Base-by-base conservation (phyloP, 495 filamentous ascomycete genomes). In the Neurospora sp. region DNA sequence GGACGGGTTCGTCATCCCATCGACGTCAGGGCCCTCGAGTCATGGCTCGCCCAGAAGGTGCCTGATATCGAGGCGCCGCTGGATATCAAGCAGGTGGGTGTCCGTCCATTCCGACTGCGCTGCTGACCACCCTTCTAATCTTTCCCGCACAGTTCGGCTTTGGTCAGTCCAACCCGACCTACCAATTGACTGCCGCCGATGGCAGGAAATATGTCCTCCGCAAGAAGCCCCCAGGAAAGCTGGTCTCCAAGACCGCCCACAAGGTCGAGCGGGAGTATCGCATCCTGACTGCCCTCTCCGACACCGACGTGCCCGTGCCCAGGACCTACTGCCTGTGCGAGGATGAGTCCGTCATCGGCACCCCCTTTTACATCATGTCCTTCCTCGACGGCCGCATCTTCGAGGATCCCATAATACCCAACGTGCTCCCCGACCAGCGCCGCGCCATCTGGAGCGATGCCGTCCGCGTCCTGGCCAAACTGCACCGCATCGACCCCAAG, bases 131-230 rank as follows among this genome's bases (percentile, higher is more conserved):
- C 70, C 38, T 27, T 35, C 27, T 20, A 39, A 59, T 70, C 22
- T 38, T 41, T 37, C 72, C 71, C 53, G 9, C 42, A 10, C 80
- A 98, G 91, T 99, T 98, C 78, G 92, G 94, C 75, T 99, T 95
- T 79, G 96, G 96, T 70, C 96, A 98, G 83, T 97, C 93, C 65
- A 99, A 98, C 80, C 96, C 96, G 39, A 98, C 96, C 8, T 98
- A 98, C 84, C 92, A 93, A 72, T 85, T 98, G 73, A 96, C 89
- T 10, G 87, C 88, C 73, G 82, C 87, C 72, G 84, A 89, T 80
- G 89, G 89, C 72, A 78, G 81, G 73, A 88, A 88, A 75, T 97
- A 90, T 80, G 95, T 97, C 9, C 84, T 98, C 80, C 92, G 95
- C 77, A 98, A 99, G 87, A 98, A 98, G 83, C 96, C 96, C 10